Conservation (phyloP, 306 rosid species). For the Trifolium fragiferum region DNA sequence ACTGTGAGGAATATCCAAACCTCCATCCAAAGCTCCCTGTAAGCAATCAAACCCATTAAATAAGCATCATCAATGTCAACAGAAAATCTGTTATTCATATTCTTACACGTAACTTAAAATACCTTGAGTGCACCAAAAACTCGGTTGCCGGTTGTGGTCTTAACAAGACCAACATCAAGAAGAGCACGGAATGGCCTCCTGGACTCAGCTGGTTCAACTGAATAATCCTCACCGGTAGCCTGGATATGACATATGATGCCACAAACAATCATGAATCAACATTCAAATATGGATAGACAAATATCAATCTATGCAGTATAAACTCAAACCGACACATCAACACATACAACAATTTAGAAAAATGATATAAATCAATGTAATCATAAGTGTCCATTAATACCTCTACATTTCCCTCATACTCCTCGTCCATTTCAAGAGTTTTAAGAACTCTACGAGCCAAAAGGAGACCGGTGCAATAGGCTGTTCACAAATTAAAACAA, state of each 20-base stretch:
- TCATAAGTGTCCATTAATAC: neutral
- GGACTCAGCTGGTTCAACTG: slow-evolving; percentile 5
- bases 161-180: neutral
- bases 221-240: slow-evolving; percentile 49
- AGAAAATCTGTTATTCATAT: neutral
- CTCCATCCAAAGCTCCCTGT: slow-evolving; percentile 40
- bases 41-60: neutral
- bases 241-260: slow-evolving; percentile 1
- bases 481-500: neutral
- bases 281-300: no score
- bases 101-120: neutral
- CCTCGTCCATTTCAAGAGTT: slow-evolving; percentile 27
- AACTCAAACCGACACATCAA: no score
- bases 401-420: slow-evolving; percentile 28
- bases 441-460: slow-evolving; percentile 31
- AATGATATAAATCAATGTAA: no score
- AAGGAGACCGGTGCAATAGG: slow-evolving; percentile 29
- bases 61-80: neutral
- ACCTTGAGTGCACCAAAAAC: slow-evolving; percentile 33
- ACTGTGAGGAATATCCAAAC: slow-evolving; percentile 38
- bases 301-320: no score
- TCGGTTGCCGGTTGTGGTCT: neutral
- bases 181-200: slow-evolving; percentile 14
- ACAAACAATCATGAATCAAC: neutral
- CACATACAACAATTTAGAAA: no score